Evolutionary conservation across 257 asterid genomes (phyloP).

Genomic region (Solanum infundibuliforme): DNA sequence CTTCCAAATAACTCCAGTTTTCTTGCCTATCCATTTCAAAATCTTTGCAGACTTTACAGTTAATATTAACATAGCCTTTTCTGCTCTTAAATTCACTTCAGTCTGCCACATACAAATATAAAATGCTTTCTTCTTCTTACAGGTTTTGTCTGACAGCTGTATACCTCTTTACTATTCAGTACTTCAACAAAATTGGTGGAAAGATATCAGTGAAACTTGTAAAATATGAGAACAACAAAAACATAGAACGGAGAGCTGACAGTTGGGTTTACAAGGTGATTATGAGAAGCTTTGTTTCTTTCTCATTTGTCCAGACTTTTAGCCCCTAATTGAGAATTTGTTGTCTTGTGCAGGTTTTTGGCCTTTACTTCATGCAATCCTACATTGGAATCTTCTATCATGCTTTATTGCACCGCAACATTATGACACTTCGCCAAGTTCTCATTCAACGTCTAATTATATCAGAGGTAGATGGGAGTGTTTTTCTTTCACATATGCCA

Average conservation of each 20-base stretch:
- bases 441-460: conserved; percentile 77
- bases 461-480: conserved; percentile 53
- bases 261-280: conserved; percentile 92
- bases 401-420: conserved; percentile 81
- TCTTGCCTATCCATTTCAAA: neutral
- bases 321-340: neutral
- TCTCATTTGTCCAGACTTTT: neutral
- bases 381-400: conserved; percentile 93
- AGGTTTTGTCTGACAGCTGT: conserved; percentile 72
- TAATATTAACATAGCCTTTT: neutral
- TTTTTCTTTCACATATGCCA: neutral
- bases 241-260: conserved; percentile 59
- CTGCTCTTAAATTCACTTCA: neutral
- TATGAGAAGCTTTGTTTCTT: neutral
- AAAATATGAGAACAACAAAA: conserved; percentile 55
- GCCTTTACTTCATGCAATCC: conserved; percentile 93
- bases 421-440: conserved; percentile 80
- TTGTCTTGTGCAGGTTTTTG: conserved; percentile 62
- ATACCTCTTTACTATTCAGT: conserved; percentile 80
- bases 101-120: neutral
- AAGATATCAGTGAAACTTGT: conserved; percentile 77
- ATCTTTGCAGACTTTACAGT: neutral
- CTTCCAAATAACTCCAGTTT: neutral
- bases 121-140: conserved; percentile 7
- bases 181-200: conserved; percentile 77